Percentiles rank a stretch among this genome's conserved stretches.
These are phyloP conservation scores for Hyparrhenia diplandra DNA, from an alignment of 176 grass and related monocot species.

Conservation along the genomic window DNA sequence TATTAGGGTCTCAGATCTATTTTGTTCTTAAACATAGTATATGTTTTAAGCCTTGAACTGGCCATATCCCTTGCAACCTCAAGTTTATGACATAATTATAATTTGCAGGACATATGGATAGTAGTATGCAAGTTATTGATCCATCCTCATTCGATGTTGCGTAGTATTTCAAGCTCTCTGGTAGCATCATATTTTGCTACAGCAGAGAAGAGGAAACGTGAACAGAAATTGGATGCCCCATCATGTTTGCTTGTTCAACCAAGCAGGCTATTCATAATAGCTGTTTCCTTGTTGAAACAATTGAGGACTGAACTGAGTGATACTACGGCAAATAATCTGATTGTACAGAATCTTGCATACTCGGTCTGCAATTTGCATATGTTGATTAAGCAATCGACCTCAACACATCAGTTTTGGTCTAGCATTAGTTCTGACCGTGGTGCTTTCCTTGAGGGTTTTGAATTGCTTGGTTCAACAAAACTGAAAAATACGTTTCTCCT, in stretches of 20 bases:
- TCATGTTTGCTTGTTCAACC: conserved; percentile 61
- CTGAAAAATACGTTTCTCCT: conserved; percentile 69
- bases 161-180: conserved; percentile 61
- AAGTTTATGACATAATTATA: conserved; percentile 33
- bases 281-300: conserved; percentile 78
- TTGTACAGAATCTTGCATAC: conserved; percentile 71
- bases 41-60: neutral
- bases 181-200: conserved; percentile 73
- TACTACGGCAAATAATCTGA: conserved; percentile 59
- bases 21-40: neutral
- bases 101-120: conserved; percentile 72
- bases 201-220: conserved; percentile 48
- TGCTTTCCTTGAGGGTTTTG: conserved; percentile 72
- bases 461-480: conserved; percentile 77
- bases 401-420: conserved; percentile 65
- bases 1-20: neutral
- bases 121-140: conserved; percentile 68
- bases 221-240: conserved; percentile 36
- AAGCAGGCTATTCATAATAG: conserved; percentile 76
- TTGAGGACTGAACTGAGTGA: conserved; percentile 62
- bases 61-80: conserved; percentile 5
- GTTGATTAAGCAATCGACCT: conserved; percentile 44
- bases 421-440: conserved; percentile 48
- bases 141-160: conserved; percentile 71
- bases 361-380: conserved; percentile 67